Percentiles rank a stretch among this genome's conserved stretches.
These are phyloP conservation scores for Colletotrichum sansevieriae DNA, from an alignment of 2,329 filamentous ascomycete species.

Conservation along the genomic window DNA sequence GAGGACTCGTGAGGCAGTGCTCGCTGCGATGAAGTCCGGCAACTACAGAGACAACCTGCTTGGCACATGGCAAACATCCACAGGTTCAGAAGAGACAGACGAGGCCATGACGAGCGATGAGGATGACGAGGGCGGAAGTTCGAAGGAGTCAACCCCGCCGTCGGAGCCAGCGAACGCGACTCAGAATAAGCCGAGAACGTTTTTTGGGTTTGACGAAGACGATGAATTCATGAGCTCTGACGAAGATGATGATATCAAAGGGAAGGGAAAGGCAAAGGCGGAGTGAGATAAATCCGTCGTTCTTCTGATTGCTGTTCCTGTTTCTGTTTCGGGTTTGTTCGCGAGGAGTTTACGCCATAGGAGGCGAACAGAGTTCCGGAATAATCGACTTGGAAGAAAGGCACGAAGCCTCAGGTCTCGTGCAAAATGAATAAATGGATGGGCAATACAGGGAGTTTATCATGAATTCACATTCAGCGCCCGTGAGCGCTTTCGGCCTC, in stretches of 20 bases:
- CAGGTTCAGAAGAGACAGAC: constrained; percentile 53
- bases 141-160: constrained; percentile 64
- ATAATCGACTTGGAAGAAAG: constrained; percentile 1
- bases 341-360: constrained; percentile 17
- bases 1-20: constrained; percentile 82
- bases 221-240: constrained; percentile 80
- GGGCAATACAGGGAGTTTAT: constrained; percentile 24
- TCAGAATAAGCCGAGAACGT: constrained; percentile 61
- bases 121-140: constrained; percentile 55
- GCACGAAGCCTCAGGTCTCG: constrained; percentile 15
- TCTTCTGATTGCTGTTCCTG: too few relatives aligned
- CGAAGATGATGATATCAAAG: constrained; percentile 58
- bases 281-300: background rate
- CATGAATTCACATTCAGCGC: constrained; percentile 37
- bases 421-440: constrained; percentile 27
- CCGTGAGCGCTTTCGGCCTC: constrained; percentile 26
- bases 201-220: constrained; percentile 85
- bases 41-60: constrained; percentile 72
- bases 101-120: constrained; percentile 51
- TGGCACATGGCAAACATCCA: constrained; percentile 64
- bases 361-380: constrained; percentile 36
- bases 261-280: constrained; percentile 13
- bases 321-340: background rate
- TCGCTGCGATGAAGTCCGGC: constrained; percentile 76
- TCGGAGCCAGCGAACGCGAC: constrained; percentile 55